These are phyloP conservation scores for Fragilariopsis cylindrus DNA, from an alignment of 108 stramenopile genomes.

Conservation along the genomic window DNA sequence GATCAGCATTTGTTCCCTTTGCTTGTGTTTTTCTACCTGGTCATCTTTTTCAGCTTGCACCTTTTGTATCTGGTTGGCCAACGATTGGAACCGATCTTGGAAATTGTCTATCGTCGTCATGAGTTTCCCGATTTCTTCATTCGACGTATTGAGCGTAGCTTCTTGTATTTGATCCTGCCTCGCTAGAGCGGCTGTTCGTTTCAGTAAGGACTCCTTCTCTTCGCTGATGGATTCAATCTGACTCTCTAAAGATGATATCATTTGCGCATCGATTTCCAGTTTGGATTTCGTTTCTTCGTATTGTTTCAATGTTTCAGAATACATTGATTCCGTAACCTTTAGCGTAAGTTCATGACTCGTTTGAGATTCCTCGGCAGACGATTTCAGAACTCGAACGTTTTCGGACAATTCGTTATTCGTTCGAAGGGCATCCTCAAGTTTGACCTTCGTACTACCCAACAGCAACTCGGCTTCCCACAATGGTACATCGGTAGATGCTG, in stretches of 20 bases:
- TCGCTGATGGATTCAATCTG: neutral
- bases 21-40: neutral
- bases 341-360: neutral
- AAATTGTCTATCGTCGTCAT: slow-evolving; percentile 4
- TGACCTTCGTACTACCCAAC: slow-evolving; percentile 9
- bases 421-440: slow-evolving; percentile 11
- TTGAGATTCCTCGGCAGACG: slow-evolving; percentile 5
- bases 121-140: slow-evolving; percentile 16
- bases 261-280: neutral
- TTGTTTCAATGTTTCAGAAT: neutral
- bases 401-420: neutral
- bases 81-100: slow-evolving; percentile 7
- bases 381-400: neutral
- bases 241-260: neutral
- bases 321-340: slow-evolving; percentile 7
- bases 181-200: slow-evolving; percentile 6
- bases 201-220: slow-evolving; percentile 13
- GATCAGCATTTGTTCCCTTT: neutral
- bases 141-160: slow-evolving; percentile 4
- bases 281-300: no score
- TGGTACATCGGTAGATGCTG: slow-evolving; percentile 6
- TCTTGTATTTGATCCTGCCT: slow-evolving; percentile 13
- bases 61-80: slow-evolving; percentile 9
- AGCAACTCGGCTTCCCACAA: slow-evolving; percentile 15
- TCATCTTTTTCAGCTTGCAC: neutral